phyloP scores from a whole-genome alignment of 2,329 filamentous ascomycete species.

The Arthrobotrys sinensis region DNA sequence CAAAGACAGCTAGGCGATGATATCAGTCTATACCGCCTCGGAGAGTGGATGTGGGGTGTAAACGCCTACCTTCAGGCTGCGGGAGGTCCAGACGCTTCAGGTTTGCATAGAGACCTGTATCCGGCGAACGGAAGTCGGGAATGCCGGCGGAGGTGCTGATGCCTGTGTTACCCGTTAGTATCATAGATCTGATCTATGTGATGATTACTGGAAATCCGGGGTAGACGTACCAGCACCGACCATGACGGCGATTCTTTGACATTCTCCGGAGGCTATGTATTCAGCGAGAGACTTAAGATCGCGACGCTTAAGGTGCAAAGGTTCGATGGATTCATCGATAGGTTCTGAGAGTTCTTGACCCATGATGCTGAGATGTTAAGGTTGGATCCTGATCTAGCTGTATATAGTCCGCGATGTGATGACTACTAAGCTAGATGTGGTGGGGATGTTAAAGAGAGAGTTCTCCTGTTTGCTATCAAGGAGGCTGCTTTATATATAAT shows the following conservation, averaged over 20 bases:
- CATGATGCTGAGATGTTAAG: slow-evolving; percentile 20
- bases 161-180: slow-evolving; percentile 80
- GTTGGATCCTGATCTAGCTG: neutral
- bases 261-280: slow-evolving; percentile 80
- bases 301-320: slow-evolving; percentile 78
- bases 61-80: slow-evolving; percentile 72
- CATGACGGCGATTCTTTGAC: slow-evolving; percentile 84
- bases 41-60: neutral
- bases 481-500: neutral
- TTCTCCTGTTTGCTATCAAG: neutral
- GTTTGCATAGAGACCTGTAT: slow-evolving; percentile 94
- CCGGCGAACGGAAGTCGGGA: slow-evolving; percentile 93
- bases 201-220: slow-evolving; percentile 28
- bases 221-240: slow-evolving; percentile 66
- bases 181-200: slow-evolving; percentile 71
- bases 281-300: slow-evolving; percentile 83
- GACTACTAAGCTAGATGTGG: neutral
- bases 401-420: neutral
- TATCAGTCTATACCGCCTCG: neutral
- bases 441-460: neutral
- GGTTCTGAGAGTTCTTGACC: slow-evolving; percentile 56
- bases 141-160: slow-evolving; percentile 74
- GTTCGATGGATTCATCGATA: slow-evolving; percentile 74
- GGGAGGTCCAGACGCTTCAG: slow-evolving; percentile 87
- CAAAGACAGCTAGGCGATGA: slow-evolving; percentile 82